Base-by-base conservation (phyloP, 345 rosid genomes). In the Kandelia obovata region DNA sequence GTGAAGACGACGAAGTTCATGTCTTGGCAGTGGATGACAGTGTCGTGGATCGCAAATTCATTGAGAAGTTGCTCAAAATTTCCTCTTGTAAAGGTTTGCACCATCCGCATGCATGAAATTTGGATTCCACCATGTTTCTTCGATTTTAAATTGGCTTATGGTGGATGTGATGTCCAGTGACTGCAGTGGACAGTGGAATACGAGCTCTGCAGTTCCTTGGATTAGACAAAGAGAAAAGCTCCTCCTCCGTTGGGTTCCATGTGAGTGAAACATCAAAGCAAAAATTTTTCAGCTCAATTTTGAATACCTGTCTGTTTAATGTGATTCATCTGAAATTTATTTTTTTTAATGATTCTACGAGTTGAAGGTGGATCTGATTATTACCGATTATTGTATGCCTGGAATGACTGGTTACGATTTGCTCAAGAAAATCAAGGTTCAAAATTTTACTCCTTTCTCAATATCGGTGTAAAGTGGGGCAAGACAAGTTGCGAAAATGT, bases 401-500 rank as follows among this genome's bases (percentile, higher is more conserved):
- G 99, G 90, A 77, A 95, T 95, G 99, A 91, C 96, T 13, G 99
- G 99, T 20, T 95, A 91, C 68, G 99, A 95, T 73, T 81, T 95
- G 74, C 93, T 95, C 60, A 95, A 91, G 84, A 91, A 91, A 72
- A 83, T 95, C 53, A 95, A 95, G 97, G 98, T 90, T n/a, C 17
- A 11, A 23, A 66, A 17, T 1, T 32, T 53, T 11, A 8, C 32
- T 20, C 17, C 6, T 35, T 17, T 37, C 30, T 66, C 23, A 1
- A 20, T 23, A 32, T 53, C 16, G 4, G 1, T 7, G 32, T 16
- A 35, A 51, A 43, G 66, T 6, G 5, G 1, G 19, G 1, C 1
- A 2, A 20, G 17, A 1, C 35, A 16, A 25, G 34, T 11, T 21
- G 35, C 1, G 20, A 20, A 4, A 25, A 25, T 30, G 13, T 37